A percentile compares a stretch with the other conserved stretches of the same genome.
phyloP scores from a whole-genome alignment of 768 basidiomycete genomes.

The Lenzites betulinus region DNA sequence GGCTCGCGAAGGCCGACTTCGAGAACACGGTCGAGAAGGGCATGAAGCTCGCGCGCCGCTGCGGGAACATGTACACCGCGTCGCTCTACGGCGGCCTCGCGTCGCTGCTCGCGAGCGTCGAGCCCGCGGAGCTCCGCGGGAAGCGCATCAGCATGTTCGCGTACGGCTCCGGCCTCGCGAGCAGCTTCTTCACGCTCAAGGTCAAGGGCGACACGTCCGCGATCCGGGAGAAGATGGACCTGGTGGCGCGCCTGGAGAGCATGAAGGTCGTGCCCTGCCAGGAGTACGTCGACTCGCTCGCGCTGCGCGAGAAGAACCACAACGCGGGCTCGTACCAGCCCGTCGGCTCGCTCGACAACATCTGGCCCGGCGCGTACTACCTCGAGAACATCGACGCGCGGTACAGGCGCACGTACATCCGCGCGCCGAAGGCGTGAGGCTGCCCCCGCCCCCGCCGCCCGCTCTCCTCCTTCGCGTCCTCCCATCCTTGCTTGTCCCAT shows the following conservation, averaged over 20 bases:
- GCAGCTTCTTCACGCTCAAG: slow-evolving; percentile 86
- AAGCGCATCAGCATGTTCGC: slow-evolving; percentile 94
- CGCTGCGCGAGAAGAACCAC: slow-evolving; percentile 98
- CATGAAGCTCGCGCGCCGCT: slow-evolving; percentile 85
- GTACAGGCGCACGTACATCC: slow-evolving; percentile 86
- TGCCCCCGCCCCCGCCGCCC: neutral
- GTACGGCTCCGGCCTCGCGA: slow-evolving; percentile 96
- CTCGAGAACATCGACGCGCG: slow-evolving; percentile 87
- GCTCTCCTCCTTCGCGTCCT: neutral
- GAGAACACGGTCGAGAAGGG: slow-evolving; percentile 73
- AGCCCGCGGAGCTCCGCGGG: slow-evolving; percentile 67
- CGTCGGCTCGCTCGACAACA: slow-evolving; percentile 83
- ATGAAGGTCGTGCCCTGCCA: slow-evolving; percentile 94
- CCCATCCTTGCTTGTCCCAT: too few species aligned
- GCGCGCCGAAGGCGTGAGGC: slow-evolving; percentile 37
- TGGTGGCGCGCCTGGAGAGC: slow-evolving; percentile 70
- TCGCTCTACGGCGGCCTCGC: slow-evolving; percentile 94
- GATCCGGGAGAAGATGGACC: slow-evolving; percentile 81
- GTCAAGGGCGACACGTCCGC: slow-evolving; percentile 87
- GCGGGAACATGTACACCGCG: slow-evolving; percentile 99
- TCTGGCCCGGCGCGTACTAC: slow-evolving; percentile 95
- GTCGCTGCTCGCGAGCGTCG: slow-evolving; percentile 74
- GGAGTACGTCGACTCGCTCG: slow-evolving; percentile 85
- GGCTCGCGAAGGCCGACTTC: slow-evolving; percentile 74
- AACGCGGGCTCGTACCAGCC: slow-evolving; percentile 86